Conservation (phyloP, 768 basidiomycete species). For the Erythrobasidium yunnanense region DNA sequence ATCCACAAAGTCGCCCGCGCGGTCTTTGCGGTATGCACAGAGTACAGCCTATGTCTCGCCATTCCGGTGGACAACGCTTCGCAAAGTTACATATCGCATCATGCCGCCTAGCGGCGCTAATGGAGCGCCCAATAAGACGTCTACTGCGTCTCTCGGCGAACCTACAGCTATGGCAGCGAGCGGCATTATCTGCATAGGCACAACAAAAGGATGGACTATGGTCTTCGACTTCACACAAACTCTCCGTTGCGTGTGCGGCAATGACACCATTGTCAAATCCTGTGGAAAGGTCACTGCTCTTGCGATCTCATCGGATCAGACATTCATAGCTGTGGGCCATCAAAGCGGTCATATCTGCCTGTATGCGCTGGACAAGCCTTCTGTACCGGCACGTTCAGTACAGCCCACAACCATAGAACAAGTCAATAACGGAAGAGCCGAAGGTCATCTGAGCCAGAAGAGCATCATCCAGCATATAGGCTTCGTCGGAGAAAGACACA, state of each 20-base stretch:
- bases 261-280: conserved; percentile 51
- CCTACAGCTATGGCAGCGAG: conserved; percentile 72
- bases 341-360: conserved; percentile 71
- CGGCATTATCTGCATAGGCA: conserved; percentile 81
- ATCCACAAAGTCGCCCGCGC: background rate
- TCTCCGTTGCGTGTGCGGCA: conserved; percentile 66
- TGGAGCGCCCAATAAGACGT: conserved; percentile 52
- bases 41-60: conserved; percentile 28
- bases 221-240: conserved; percentile 88
- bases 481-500: conserved; percentile 84
- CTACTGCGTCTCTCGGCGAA: conserved; percentile 51
- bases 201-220: conserved; percentile 60
- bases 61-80: conserved; percentile 63
- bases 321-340: conserved; percentile 82
- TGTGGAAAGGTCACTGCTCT: conserved; percentile 76
- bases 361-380: conserved; percentile 64
- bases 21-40: background rate
- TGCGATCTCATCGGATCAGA: conserved; percentile 83
- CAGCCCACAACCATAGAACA: conserved; percentile 57
- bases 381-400: conserved; percentile 52
- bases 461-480: conserved; percentile 68
- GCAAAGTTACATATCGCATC: conserved; percentile 49
- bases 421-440: conserved; percentile 65
- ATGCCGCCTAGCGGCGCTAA: conserved; percentile 50
- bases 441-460: conserved; percentile 65